A percentile compares a stretch with the other conserved stretches of the same genome.
Conservation (phyloP, 2,329 filamentous ascomycete genomes). For the Nannizzia gypsea region DNA sequence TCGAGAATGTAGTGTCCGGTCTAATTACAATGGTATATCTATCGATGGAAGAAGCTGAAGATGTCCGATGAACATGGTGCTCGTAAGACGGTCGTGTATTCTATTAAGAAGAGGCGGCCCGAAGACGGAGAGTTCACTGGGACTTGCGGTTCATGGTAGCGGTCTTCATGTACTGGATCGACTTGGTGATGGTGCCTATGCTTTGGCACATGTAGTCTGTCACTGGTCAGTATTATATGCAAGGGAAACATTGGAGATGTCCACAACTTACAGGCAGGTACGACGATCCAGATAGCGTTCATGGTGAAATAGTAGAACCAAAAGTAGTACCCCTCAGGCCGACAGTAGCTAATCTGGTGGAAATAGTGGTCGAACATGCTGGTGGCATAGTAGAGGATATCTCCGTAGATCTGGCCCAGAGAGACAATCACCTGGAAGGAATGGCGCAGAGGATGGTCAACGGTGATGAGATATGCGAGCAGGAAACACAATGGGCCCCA, state of each 20-base stretch:
- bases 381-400: conserved; percentile 53
- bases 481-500: conserved; percentile 53
- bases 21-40: conserved; percentile 1
- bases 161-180: conserved; percentile 19
- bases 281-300: conserved; percentile 56
- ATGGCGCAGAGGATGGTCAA: conserved; percentile 45
- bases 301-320: conserved; percentile 56
- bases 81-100: background rate
- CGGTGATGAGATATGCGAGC: conserved; percentile 44
- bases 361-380: conserved; percentile 49
- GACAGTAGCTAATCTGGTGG: conserved; percentile 43
- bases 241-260: background rate
- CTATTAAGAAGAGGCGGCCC: background rate
- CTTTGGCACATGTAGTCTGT: conserved; percentile 26
- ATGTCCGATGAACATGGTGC: background rate
- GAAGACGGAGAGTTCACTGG: conserved; percentile 14
- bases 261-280: conserved; percentile 43
- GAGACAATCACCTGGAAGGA: conserved; percentile 50
- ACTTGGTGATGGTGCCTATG: conserved; percentile 22
- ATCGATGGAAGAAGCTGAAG: background rate
- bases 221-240: background rate
- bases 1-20: background rate
- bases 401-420: conserved; percentile 53
- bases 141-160: conserved; percentile 19
- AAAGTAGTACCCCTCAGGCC: conserved; percentile 53